Conservation (phyloP, 2,329 filamentous ascomycete species). For the Shiraia bambusicola region DNA sequence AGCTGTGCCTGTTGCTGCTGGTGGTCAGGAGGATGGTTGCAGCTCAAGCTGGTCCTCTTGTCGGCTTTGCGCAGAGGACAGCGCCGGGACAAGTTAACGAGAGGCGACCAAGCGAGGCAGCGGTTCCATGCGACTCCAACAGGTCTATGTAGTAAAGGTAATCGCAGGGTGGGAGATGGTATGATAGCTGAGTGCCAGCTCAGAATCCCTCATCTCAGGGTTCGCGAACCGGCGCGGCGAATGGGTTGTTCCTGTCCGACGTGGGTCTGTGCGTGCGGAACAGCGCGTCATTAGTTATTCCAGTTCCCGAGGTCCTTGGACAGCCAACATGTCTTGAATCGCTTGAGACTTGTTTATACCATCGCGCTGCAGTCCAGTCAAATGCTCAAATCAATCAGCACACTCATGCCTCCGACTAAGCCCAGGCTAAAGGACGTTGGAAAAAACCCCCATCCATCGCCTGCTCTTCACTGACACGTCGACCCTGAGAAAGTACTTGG, state of each 20-base stretch:
- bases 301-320: no score
- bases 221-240: slow-evolving; percentile 1
- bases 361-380: no score
- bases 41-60: slow-evolving; percentile 25
- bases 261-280: slow-evolving; percentile 2
- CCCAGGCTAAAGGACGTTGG: no score
- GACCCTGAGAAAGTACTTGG: no score
- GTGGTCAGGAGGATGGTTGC: slow-evolving; percentile 27
- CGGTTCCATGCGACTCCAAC: slow-evolving; percentile 21
- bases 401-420: no score
- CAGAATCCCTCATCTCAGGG: slow-evolving; percentile 16
- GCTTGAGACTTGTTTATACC: no score
- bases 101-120: slow-evolving; percentile 16
- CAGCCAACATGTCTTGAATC: no score
- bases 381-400: no score
- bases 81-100: slow-evolving; percentile 14
- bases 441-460: no score
- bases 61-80: slow-evolving; percentile 11
- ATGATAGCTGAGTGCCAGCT: slow-evolving; percentile 14
- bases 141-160: slow-evolving; percentile 7
- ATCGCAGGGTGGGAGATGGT: slow-evolving; percentile 15
- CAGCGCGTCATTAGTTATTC: slow-evolving; percentile 3
- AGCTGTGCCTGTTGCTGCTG: slow-evolving; percentile 21
- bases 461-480: no score
- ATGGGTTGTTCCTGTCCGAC: slow-evolving; percentile 5